Conservation (phyloP, 306 rosid genomes). For the Cyamopsis tetragonoloba region DNA sequence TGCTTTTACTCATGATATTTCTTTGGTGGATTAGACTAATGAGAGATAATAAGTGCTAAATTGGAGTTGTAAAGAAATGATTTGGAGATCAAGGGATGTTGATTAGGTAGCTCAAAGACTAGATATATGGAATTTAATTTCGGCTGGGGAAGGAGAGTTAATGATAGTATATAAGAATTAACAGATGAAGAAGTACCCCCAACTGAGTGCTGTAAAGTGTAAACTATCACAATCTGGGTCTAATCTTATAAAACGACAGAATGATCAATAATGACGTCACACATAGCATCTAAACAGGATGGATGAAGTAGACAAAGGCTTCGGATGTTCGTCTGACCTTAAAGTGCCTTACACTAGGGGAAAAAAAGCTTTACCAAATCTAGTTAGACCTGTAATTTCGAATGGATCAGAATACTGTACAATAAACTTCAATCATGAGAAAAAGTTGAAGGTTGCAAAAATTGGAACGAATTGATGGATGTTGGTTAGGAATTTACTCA, state of each 20-base stretch:
- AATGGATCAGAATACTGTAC: background rate
- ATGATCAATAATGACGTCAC: background rate
- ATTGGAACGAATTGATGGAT: background rate
- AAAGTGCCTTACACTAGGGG: background rate
- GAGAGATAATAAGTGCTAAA: background rate
- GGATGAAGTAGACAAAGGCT: background rate
- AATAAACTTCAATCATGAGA: background rate
- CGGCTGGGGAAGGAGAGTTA: background rate
- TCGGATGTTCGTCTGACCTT: background rate
- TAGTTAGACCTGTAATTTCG: background rate
- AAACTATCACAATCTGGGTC: constrained; percentile 5
- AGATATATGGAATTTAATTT: background rate
- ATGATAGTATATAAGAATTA: background rate
- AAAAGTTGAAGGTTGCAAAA: background rate
- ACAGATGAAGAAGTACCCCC: background rate
- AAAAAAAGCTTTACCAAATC: background rate
- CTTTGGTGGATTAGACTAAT: constrained; percentile 3
- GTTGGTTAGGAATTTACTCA: background rate
- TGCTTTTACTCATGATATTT: background rate
- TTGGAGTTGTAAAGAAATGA: background rate
- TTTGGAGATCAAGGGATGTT: background rate
- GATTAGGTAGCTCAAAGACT: background rate
- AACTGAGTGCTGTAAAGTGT: background rate
- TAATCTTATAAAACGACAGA: background rate
- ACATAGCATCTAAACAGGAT: background rate